Base-by-base conservation (phyloP, 129 eudicot genomes). In the Artemisia tridentata region DNA sequence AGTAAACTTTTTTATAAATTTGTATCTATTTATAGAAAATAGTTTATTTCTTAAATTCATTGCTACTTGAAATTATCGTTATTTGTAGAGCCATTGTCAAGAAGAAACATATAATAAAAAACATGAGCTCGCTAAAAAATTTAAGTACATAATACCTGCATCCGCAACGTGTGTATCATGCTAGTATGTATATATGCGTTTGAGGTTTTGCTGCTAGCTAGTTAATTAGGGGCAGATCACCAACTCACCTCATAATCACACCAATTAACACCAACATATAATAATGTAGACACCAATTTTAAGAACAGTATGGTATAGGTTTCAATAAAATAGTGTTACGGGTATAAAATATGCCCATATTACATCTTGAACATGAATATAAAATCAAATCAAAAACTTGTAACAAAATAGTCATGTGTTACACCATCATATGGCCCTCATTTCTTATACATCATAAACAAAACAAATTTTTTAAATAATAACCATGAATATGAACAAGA, bases 351-450 rank as follows among this genome's bases (percentile, higher is more conserved):
- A 4, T 45, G 65, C 9, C 50, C 60, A 57, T 25, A 11, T 77
- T 52, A 77, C 76, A 71, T 71, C 53, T 54, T 78, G 31, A 78
- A 23, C 72, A 63, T 63, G 76, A 70, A 77, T 43, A 63, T 29
- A 63, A 70, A 63, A 70, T 70, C 11, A 51, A 62, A 77, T 50
- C 6, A 31, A 75, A 62, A 61, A 58, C 56, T 61, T 68, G 31
- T 14, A 57, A 76, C 20, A 18, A 62, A 62, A 62, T 29, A 62
- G 20, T 63, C 31, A 31, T 72, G 47, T 49, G 46, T 59, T 55
- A 20, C 67, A 20, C 75, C 67, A 57, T 58, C 25, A 70, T 68
- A 3, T 69, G 64, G 64, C 66, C 23, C 77, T 73, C 71, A 27
- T 71, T 73, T 73, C 50, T 62, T 70, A 23, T 19, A 70, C 75